Evolutionary conservation across 257 asterid genomes (phyloP).

Genomic region (Asclepias syriaca): DNA sequence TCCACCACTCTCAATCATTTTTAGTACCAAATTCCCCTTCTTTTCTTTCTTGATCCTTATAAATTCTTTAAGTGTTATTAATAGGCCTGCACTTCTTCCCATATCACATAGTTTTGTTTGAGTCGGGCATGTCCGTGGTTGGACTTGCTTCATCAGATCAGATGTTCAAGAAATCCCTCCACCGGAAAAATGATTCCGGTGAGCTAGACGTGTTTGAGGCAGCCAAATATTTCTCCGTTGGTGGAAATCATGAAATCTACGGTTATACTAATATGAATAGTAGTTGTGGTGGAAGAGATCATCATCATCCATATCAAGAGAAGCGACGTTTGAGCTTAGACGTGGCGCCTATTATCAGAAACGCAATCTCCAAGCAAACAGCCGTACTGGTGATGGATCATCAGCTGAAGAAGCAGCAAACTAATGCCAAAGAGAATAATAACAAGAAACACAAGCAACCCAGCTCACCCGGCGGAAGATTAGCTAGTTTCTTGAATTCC

Average conservation of each 20-base stretch:
- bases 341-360: constrained; percentile 29
- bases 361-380: constrained; percentile 27
- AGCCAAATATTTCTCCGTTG: constrained; percentile 59
- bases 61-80: background rate
- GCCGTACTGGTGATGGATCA: constrained; percentile 10
- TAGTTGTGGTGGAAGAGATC: constrained; percentile 8
- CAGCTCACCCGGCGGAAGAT: constrained; percentile 76
- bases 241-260: constrained; percentile 30
- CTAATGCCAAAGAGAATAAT: constrained; percentile 19
- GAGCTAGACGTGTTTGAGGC: constrained; percentile 91
- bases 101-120: background rate
- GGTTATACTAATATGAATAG: constrained; percentile 3
- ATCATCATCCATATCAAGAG: constrained; percentile 8
- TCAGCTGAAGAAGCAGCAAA: constrained; percentile 17
- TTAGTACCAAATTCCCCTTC: constrained; percentile 7
- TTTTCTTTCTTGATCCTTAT: constrained; percentile 5
- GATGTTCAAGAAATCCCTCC: constrained; percentile 35
- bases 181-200: constrained; percentile 52
- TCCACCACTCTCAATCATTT: constrained; percentile 34
- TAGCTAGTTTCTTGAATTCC: constrained; percentile 70
- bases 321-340: constrained; percentile 60
- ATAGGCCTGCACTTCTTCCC: constrained; percentile 2
- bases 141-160: constrained; percentile 22
- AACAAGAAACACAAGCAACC: constrained; percentile 58
- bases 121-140: constrained; percentile 30